Evolutionary conservation across 2,329 filamentous ascomycete species (phyloP), one percentile per base, ranked within the genome.

Genomic region (Ceratocystis albifundus): DNA sequence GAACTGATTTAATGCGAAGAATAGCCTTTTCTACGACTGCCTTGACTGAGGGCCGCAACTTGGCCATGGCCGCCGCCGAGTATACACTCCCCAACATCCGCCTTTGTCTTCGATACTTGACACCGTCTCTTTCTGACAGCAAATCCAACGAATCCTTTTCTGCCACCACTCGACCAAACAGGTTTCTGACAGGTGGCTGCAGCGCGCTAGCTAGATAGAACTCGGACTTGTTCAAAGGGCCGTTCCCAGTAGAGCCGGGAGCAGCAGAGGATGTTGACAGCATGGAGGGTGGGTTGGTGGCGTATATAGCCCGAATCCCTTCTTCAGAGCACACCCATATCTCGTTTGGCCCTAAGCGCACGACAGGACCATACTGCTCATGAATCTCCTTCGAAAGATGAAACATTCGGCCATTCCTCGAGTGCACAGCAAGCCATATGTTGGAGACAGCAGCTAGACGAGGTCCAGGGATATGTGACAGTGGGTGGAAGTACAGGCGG

Each of bases 321-420:
- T 80, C 78, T 25, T 71, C 74, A 2, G 76, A 79, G 67, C 79
- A 73, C 32, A 82, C 78, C 78, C 80, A 83, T 4, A 84, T 75
- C 70, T 83, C 81, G 44, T 81, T 76, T 0, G 82, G 81, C 0
- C 79, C 79, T 6, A 84, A 77, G 0, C 82, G 76, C n/a, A 84
- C 82, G 1, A 76, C 73, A 0, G 79, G 76, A 0, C 82, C 82
- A 67, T 83, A 82, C 10, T 67, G 71, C 0, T 70, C 67, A 65
- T 83, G 81, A n/a, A 83, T 69, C 0, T 72, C 74, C 70, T 73
- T 76, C 0, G 76, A 78, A 2, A 83, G 64, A 6, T 72, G 69
- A 3, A 74, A 72, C 70, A 79, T 75, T 1, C 72, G 74, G 0
- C 81, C 81, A 45, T 77, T 74, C 7, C 77, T 74, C 1, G 76